Evolutionary conservation across 2,329 filamentous ascomycete species (phyloP), one percentile per base, ranked within the genome.

Genomic region (Fusarium illudens): DNA sequence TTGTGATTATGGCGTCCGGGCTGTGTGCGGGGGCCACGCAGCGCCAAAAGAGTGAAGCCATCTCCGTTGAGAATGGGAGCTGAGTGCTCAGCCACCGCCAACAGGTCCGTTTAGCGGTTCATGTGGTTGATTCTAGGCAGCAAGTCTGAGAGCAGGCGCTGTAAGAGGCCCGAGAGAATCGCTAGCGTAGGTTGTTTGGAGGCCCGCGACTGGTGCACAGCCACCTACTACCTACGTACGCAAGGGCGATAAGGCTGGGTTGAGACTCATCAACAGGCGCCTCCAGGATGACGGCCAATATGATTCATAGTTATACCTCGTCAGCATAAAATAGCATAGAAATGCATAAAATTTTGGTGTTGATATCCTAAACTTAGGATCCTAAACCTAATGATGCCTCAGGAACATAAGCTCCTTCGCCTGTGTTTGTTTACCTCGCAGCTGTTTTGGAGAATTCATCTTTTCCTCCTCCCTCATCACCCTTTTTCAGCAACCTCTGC

Each of bases 71-170:
- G 57, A 51, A 56, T 44, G 50, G 12, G 34, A 64, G 62, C 62
- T 69, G 39, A 39, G 5, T 9, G 20, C 54, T 54, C 50, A 36
- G 67, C 63, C 66, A 64, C 66, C 27, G 10, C 59, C 42, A 60
- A 17, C 6, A 37, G 37, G 52, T 57, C 20, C 46, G 56, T 51
- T 53, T 25, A 48, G 33, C 30, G 39, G 53, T 56, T 56, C 19
- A 25, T n/a, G 37, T 25, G 22, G 32, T 22, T 15, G 13, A 12
- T 36, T 49, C 19, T 3, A 33, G 51, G 36, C 15, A 27, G 6
- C n/a, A 1, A 27, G 15, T 46, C n/a, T n/a, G n/a, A n/a, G n/a
- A n/a, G n/a, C 4, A 32, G 8, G 27, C 29, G 17, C 29, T 34
- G 10, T 46, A 11, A 17, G n/a, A 17, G 46, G 17, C 46, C 46